These are phyloP conservation scores for Mortierella claussenii DNA, from an alignment of 192 early-diverging fungal species.

Conservation along the genomic window DNA sequence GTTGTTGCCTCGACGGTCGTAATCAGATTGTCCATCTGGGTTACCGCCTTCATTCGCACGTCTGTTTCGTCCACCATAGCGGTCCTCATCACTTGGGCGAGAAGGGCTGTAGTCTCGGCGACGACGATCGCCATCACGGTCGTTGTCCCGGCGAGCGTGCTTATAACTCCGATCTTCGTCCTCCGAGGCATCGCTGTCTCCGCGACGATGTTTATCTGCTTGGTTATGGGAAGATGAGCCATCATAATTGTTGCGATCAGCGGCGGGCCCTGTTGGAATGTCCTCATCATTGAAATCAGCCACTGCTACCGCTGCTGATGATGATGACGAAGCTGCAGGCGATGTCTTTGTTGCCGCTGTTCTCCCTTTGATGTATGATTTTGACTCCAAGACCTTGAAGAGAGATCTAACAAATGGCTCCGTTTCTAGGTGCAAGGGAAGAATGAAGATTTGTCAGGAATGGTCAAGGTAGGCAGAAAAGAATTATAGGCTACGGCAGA, in stretches of 20 bases:
- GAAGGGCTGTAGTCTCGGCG: slow-evolving; percentile 48
- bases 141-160: slow-evolving; percentile 65
- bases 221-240: slow-evolving; percentile 14
- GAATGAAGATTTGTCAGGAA: too few relatives aligned
- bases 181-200: slow-evolving; percentile 67
- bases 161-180: slow-evolving; percentile 79
- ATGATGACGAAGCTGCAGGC: background rate
- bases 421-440: slow-evolving; percentile 72
- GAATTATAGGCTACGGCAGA: background rate
- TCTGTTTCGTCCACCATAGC: background rate
- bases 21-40: slow-evolving; percentile 14
- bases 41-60: slow-evolving; percentile 2
- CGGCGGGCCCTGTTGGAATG: slow-evolving; percentile 32
- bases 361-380: slow-evolving; percentile 53
- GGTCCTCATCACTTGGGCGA: slow-evolving; percentile 42
- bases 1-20: slow-evolving; percentile 44
- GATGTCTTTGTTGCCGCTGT: background rate
- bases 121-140: slow-evolving; percentile 27
- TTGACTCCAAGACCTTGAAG: slow-evolving; percentile 61
- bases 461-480: background rate
- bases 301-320: background rate
- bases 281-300: slow-evolving; percentile 2
- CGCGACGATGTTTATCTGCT: slow-evolving; percentile 44
- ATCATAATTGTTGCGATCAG: slow-evolving; percentile 18
- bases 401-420: slow-evolving; percentile 68